Conservation (phyloP, 2,329 filamentous ascomycete species). For the Blastomyces emzantsi region DNA sequence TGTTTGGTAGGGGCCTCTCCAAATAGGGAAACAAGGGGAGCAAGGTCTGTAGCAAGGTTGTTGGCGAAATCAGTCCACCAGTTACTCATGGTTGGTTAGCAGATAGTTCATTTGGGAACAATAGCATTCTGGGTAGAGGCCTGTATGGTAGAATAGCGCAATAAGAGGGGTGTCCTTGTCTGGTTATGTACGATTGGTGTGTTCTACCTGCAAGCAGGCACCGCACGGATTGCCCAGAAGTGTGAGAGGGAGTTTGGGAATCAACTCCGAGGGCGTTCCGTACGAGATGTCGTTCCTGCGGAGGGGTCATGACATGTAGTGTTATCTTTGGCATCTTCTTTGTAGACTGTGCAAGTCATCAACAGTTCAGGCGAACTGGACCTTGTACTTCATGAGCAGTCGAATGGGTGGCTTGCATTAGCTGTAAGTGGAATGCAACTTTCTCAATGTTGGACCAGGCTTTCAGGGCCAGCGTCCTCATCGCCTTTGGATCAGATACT, state of each 20-base stretch:
- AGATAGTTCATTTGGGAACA: not conserved
- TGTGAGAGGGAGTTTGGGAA: not conserved
- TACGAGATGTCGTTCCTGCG: not conserved
- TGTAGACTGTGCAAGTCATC: not conserved
- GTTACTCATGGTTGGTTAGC: not conserved
- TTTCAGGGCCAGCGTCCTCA: not conserved
- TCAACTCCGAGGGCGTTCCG: not conserved
- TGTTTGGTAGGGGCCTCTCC: constrained; percentile 22
- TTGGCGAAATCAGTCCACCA: constrained; percentile 12
- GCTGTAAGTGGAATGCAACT: not conserved
- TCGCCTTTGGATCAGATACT: not conserved
- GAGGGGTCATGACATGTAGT: not conserved
- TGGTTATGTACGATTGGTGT: not conserved
- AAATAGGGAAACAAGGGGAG: constrained; percentile 9
- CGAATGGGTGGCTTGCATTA: not conserved
- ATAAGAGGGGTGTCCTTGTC: not conserved
- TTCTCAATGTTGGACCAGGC: not conserved
- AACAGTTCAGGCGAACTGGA: not conserved
- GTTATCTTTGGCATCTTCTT: not conserved
- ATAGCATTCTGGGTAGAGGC: not conserved
- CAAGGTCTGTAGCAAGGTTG: constrained; percentile 13
- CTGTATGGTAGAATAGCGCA: not conserved
- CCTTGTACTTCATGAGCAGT: not conserved
- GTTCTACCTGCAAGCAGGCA: not conserved
- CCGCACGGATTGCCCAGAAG: not conserved